Conservation (phyloP, 2,329 filamentous ascomycete genomes). For the Ampelomyces quisqualis region DNA sequence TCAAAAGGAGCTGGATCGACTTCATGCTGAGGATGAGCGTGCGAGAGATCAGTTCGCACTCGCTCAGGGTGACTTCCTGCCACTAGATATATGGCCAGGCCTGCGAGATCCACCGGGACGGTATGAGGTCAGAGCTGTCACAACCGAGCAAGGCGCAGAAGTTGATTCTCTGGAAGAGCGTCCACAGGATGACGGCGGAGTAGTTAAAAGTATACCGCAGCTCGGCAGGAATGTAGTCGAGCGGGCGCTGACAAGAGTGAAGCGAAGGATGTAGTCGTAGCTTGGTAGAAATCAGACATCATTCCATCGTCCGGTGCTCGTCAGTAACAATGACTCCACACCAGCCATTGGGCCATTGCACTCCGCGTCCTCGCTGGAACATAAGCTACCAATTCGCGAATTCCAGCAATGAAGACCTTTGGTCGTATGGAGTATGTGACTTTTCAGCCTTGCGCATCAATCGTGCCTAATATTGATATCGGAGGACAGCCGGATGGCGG, state of each 20-base stretch:
- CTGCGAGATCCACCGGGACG: conserved; percentile 37
- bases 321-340: too few relatives aligned
- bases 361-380: too few relatives aligned
- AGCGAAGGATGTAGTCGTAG: conserved; percentile 35
- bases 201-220: conserved; percentile 37
- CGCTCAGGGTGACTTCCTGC: conserved; percentile 82
- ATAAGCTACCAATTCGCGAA: too few relatives aligned
- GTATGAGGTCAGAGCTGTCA: conserved; percentile 37
- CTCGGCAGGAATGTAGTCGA: conserved; percentile 40
- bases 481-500: too few relatives aligned
- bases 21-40: conserved; percentile 69
- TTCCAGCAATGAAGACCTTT: too few relatives aligned
- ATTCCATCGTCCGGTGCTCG: not conserved
- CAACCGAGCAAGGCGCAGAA: conserved; percentile 16
- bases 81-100: conserved; percentile 82
- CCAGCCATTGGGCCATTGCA: too few relatives aligned
- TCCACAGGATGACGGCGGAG: conserved; percentile 12
- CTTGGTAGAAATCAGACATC: not conserved
- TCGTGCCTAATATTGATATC: too few relatives aligned
- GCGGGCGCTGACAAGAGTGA: conserved; percentile 38
- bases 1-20: conserved; percentile 70
- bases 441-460: too few relatives aligned
- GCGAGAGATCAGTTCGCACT: conserved; percentile 76
- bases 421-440: too few relatives aligned
- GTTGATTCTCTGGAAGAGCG: conserved; percentile 7